Percentiles rank a stretch among this genome's conserved stretches.
phyloP scores from a whole-genome alignment of 345 rosid species.

The Diplotaxis tenuifolia region DNA sequence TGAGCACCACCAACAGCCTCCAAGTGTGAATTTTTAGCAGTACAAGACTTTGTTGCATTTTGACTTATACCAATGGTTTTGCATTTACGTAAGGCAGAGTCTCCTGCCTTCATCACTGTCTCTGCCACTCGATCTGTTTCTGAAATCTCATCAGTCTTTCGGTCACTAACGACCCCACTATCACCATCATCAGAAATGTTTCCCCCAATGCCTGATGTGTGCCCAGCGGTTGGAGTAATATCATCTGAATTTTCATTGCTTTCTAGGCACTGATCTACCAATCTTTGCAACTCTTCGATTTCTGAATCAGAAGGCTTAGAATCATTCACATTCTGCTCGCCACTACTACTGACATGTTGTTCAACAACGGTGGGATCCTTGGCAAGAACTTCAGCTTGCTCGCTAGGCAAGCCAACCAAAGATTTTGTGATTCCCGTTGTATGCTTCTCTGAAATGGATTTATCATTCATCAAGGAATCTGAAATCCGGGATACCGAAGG shows the following conservation, averaged over 20 bases:
- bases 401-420: conserved; percentile 34
- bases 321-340: conserved; percentile 13
- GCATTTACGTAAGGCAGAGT: conserved; percentile 31
- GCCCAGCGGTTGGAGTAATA: conserved; percentile 24
- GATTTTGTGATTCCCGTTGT: conserved; percentile 33
- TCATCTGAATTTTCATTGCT: conserved; percentile 44
- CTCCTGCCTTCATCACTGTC: conserved; percentile 29
- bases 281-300: conserved; percentile 31
- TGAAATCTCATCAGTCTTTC: conserved; percentile 34
- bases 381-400: conserved; percentile 37
- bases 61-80: conserved; percentile 29
- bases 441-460: conserved; percentile 41
- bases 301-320: conserved; percentile 42
- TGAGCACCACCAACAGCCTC: conserved; percentile 34
- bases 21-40: conserved; percentile 16
- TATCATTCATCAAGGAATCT: conserved; percentile 37
- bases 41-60: conserved; percentile 32
- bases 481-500: conserved; percentile 50
- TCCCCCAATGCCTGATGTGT: conserved; percentile 21
- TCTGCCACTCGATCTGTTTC: conserved; percentile 38
- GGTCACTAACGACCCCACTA: conserved; percentile 25
- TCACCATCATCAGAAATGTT: conserved; percentile 34
- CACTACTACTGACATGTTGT: conserved; percentile 24
- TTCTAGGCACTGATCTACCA: conserved; percentile 43
- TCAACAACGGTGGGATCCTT: conserved; percentile 31